Conservation (phyloP, 2,329 filamentous ascomycete genomes). For the Davidsoniella virescens region DNA sequence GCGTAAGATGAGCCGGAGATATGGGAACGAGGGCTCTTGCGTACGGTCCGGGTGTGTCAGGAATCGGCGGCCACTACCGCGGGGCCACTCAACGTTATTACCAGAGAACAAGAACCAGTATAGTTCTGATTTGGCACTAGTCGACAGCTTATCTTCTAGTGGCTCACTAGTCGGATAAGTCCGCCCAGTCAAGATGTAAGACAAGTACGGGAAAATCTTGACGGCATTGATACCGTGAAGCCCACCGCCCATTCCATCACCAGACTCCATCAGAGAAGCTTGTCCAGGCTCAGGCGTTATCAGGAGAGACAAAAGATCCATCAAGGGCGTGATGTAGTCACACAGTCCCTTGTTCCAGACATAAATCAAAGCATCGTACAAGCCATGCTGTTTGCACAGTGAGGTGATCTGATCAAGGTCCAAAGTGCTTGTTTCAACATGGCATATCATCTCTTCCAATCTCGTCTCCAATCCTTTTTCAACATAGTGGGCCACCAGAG, state of each 20-base stretch:
- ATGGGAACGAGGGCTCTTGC: conserved; percentile 64
- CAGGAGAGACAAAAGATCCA: conserved; percentile 62
- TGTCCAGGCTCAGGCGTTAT: conserved; percentile 39
- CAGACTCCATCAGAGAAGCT: conserved; percentile 22
- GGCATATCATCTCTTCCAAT: conserved; percentile 86
- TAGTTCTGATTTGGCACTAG: conserved; percentile 66
- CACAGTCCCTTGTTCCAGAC: conserved; percentile 85
- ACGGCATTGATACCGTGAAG: conserved; percentile 54
- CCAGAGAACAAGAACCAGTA: conserved; percentile 93
- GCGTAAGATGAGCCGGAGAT: conserved; percentile 66
- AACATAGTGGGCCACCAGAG: conserved; percentile 68
- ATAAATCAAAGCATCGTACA: conserved; percentile 92
- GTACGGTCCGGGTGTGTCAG: conserved; percentile 39
- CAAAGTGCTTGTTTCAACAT: conserved; percentile 76
- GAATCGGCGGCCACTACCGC: conserved; percentile 42
- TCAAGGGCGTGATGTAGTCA: conserved; percentile 82
- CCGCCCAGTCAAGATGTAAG: conserved; percentile 76
- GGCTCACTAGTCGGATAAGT: conserved; percentile 74
- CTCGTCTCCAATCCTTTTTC: conserved; percentile 56
- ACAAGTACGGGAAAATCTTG: conserved; percentile 90
- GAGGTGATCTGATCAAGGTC: conserved; percentile 87
- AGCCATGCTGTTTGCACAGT: conserved; percentile 75
- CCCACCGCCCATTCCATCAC: conserved; percentile 32
- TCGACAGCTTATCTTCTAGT: conserved; percentile 56
- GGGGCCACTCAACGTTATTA: conserved; percentile 59